These are phyloP conservation scores for Xanthoconium separans DNA, from an alignment of 1,284 basidiomycete genomes.

Conservation along the genomic window DNA sequence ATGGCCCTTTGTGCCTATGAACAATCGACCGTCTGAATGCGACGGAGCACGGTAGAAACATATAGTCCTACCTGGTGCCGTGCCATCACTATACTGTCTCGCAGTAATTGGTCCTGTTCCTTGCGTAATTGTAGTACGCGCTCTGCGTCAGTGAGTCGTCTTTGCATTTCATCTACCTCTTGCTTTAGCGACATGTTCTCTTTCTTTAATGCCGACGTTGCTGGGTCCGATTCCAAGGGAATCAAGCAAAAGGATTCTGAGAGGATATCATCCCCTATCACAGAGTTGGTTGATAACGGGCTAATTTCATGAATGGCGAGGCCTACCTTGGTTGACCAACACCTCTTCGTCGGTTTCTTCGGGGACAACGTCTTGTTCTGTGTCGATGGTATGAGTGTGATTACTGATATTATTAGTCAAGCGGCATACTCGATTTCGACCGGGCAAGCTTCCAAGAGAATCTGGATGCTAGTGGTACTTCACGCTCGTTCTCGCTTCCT, in stretches of 20 bases:
- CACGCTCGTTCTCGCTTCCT: conserved; percentile 63
- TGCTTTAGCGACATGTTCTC: conserved; percentile 64
- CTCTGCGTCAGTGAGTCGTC: conserved; percentile 58
- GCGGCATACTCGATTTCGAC: conserved; percentile 8
- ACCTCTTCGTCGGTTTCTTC: conserved; percentile 38
- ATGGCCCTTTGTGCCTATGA: conserved; percentile 72
- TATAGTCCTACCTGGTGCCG: conserved; percentile 62
- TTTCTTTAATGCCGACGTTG: conserved; percentile 50
- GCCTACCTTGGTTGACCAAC: conserved; percentile 41
- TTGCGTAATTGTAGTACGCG: conserved; percentile 62
- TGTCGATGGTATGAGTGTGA: conserved; percentile 12
- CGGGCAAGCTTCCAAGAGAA: conserved; percentile 41
- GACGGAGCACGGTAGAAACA: neutral
- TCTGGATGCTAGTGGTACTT: conserved; percentile 54
- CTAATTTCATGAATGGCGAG: neutral
- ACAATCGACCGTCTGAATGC: conserved; percentile 1
- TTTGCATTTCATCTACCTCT: conserved; percentile 56
- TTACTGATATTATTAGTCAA: neutral
- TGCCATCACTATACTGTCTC: conserved; percentile 76
- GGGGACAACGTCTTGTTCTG: conserved; percentile 20
- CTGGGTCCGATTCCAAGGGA: conserved; percentile 55
- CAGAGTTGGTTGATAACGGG: neutral
- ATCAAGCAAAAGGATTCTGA: conserved; percentile 77
- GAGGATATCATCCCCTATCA: conserved; percentile 60
- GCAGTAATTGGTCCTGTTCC: conserved; percentile 73